These are phyloP conservation scores for Nothophytophthora sp. DNA, from an alignment of 352 stramenopile genomes.

Conservation along the genomic window DNA sequence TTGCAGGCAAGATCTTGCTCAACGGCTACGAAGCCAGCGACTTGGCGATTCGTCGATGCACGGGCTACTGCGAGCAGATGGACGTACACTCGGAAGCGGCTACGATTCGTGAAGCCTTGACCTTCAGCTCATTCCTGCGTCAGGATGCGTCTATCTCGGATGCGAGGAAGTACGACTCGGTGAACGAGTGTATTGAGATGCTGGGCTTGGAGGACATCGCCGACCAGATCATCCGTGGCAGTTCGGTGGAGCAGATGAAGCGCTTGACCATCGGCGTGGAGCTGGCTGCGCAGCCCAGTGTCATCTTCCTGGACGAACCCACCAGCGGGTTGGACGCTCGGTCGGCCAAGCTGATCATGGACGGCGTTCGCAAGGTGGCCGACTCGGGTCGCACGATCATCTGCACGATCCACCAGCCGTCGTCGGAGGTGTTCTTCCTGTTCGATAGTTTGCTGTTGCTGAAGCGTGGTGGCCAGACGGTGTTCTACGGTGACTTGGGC, in stretches of 20 bases:
- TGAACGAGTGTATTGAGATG: conserved; percentile 28
- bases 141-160: conserved; percentile 9
- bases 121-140: conserved; percentile 78
- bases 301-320: conserved; percentile 90
- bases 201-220: conserved; percentile 22
- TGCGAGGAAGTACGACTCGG: conserved; percentile 19
- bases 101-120: conserved; percentile 31
- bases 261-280: conserved; percentile 33
- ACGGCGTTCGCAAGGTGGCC: conserved; percentile 88
- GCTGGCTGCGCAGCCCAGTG: conserved; percentile 74
- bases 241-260: conserved; percentile 30
- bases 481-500: conserved; percentile 42
- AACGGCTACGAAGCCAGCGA: conserved; percentile 63
- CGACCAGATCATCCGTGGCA: conserved; percentile 16
- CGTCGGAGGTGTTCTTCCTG: conserved; percentile 70
- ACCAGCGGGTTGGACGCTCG: conserved; percentile 87
- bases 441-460: conserved; percentile 81
- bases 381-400: conserved; percentile 68
- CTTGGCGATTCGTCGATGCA: conserved; percentile 17
- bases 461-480: conserved; percentile 36
- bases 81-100: conserved; percentile 20
- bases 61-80: conserved; percentile 21
- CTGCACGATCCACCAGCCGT: conserved; percentile 90
- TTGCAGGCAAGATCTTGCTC: conserved; percentile 77
- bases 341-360: conserved; percentile 80